Evolutionary conservation across 2,329 filamentous ascomycete genomes (phyloP).

Genomic region (Emmonsiellopsis sp.): DNA sequence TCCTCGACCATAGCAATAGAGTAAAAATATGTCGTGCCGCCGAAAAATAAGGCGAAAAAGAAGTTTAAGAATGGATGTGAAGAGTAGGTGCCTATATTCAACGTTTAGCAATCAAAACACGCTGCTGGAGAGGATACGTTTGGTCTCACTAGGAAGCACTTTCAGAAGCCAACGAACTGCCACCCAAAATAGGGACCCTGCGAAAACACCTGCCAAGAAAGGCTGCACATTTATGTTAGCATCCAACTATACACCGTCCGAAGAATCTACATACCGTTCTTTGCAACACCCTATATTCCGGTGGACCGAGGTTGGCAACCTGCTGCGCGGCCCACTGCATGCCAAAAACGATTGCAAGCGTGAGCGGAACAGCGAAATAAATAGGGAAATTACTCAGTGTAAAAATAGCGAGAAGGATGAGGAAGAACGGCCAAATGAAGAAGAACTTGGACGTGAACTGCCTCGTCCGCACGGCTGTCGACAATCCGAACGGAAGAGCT

Average conservation of each 20-base stretch:
- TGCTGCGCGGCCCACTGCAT: conserved; percentile 72
- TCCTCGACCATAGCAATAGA: conserved; percentile 75
- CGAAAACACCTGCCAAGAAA: conserved; percentile 89
- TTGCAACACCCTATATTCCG: conserved; percentile 82
- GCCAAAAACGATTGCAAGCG: conserved; percentile 52
- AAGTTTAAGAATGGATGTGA: conserved; percentile 67
- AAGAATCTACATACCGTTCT: conserved; percentile 57
- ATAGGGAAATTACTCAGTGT: conserved; percentile 66
- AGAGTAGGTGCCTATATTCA: conserved; percentile 47
- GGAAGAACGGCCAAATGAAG: conserved; percentile 77
- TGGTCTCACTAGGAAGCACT: conserved; percentile 58
- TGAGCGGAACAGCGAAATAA: conserved; percentile 65
- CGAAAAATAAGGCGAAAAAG: conserved; percentile 57
- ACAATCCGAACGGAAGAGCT: conserved; percentile 62
- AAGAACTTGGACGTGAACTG: conserved; percentile 75
- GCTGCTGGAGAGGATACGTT: neutral
- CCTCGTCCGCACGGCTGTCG: conserved; percentile 64
- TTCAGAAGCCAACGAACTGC: conserved; percentile 66
- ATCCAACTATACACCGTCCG: conserved; percentile 1
- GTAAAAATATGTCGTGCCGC: conserved; percentile 77
- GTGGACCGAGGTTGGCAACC: conserved; percentile 70
- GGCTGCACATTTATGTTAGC: conserved; percentile 47
- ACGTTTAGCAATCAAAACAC: neutral
- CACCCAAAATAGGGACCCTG: conserved; percentile 73
- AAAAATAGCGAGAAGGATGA: conserved; percentile 62